phyloP scores from a whole-genome alignment of 352 stramenopile genomes.

The Pythium phragmiticola region DNA sequence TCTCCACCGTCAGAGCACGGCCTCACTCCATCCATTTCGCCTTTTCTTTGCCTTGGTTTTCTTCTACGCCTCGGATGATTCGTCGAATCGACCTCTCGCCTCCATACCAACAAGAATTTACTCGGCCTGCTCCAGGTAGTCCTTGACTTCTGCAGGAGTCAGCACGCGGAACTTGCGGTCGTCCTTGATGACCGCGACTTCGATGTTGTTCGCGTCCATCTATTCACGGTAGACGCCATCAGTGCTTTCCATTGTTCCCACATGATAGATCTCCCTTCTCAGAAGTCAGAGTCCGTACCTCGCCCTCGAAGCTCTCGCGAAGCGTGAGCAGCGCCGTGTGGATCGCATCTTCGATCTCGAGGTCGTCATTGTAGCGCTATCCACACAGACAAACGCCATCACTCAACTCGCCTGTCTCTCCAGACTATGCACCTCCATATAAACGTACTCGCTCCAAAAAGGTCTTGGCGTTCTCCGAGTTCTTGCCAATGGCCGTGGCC shows the following conservation, averaged over 20 bases:
- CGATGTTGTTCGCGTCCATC: conserved; percentile 98
- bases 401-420: not conserved
- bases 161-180: conserved; percentile 98
- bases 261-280: not conserved
- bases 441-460: conserved; percentile 96
- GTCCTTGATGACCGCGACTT: conserved; percentile 96
- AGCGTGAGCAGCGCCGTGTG: conserved; percentile 99
- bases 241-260: not conserved
- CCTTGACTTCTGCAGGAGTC: conserved; percentile 97
- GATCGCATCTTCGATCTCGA: conserved; percentile 99
- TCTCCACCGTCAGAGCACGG: too few relatives aligned
- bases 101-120: conserved; percentile 46
- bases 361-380: conserved; percentile 94
- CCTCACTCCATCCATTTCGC: not conserved
- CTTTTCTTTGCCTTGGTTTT: not conserved
- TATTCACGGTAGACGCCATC: conserved; percentile 30
- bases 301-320: conserved; percentile 97
- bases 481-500: conserved; percentile 96
- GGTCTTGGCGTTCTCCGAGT: conserved; percentile 97
- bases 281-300: conserved; percentile 38
- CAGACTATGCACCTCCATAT: not conserved
- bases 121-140: conserved; percentile 99
- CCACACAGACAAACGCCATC: not conserved
- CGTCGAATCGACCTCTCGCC: not conserved
- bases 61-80: not conserved